A percentile compares a stretch with the other conserved stretches of the same genome.
Evolutionary conservation across 768 basidiomycete genomes (phyloP).

Genomic region (Rhodosporidiobolus odoratus): DNA sequence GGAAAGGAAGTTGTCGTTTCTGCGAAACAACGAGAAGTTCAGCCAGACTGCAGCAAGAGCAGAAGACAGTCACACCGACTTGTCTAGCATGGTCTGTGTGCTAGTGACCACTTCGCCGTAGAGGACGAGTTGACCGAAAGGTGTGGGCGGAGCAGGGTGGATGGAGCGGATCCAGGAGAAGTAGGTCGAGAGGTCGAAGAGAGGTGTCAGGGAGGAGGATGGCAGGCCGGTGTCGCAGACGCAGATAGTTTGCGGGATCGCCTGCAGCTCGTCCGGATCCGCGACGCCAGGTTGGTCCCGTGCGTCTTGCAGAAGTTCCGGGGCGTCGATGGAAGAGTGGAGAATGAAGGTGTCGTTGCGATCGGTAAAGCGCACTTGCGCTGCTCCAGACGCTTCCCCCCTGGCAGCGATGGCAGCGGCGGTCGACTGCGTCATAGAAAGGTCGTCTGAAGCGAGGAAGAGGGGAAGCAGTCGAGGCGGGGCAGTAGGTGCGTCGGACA

Average conservation of each 20-base stretch:
- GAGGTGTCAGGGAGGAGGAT: constrained; percentile 56
- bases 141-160: background rate
- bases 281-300: constrained; percentile 52
- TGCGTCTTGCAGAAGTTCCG: constrained; percentile 43
- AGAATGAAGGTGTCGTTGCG: constrained; percentile 35
- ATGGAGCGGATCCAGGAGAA: constrained; percentile 46
- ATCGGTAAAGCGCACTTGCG: constrained; percentile 43
- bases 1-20: constrained; percentile 69
- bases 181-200: constrained; percentile 65
- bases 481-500: constrained; percentile 49
- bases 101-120: constrained; percentile 88
- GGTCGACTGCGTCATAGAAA: background rate
- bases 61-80: constrained; percentile 58
- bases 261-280: constrained; percentile 35
- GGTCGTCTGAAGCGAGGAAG: constrained; percentile 28
- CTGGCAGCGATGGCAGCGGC: constrained; percentile 8
- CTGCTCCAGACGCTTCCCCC: background rate
- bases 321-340: constrained; percentile 6
- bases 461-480: constrained; percentile 34
- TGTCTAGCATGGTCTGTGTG: constrained; percentile 90
- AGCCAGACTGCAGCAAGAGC: background rate
- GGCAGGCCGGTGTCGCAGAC: constrained; percentile 41
- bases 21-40: constrained; percentile 44
- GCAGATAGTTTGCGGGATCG: constrained; percentile 42
- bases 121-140: constrained; percentile 50